Evolutionary conservation across 495 filamentous ascomycete species (phyloP).

Genomic region (Aeminium ludgeri): DNA sequence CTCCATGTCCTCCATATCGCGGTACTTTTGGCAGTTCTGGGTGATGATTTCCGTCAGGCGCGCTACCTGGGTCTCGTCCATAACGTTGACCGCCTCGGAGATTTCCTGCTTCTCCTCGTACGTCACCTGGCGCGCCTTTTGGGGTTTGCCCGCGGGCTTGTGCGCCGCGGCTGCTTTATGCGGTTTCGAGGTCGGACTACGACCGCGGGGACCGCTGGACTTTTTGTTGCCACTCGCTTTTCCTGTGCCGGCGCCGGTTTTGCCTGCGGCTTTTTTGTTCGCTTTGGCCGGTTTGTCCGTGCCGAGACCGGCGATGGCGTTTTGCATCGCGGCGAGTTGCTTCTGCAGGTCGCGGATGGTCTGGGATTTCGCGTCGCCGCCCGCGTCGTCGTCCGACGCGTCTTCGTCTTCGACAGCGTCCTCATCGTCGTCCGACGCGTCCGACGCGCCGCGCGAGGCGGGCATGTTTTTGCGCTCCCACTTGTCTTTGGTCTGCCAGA

Average conservation of each 20-base stretch:
- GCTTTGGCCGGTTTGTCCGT: conserved; percentile 30
- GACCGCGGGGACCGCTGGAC: too few relatives aligned
- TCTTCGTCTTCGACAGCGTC: conserved; percentile 51
- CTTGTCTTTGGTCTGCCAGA: conserved; percentile 55
- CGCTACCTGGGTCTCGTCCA: conserved; percentile 56
- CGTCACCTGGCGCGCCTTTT: conserved; percentile 29
- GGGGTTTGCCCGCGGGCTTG: conserved; percentile 12
- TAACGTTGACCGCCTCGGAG: conserved; percentile 56
- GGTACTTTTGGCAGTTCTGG: conserved; percentile 60
- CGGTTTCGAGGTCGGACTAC: conserved; percentile 3
- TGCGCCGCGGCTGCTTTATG: conserved; percentile 7
- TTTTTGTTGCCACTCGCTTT: too few relatives aligned
- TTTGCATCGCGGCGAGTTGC: conserved; percentile 42
- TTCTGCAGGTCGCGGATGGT: conserved; percentile 46
- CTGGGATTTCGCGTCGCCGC: conserved; percentile 34
- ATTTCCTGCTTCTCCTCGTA: conserved; percentile 74
- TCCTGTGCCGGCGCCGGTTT: conserved; percentile 23
- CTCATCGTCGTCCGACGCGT: conserved; percentile 34
- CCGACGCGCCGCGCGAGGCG: conserved; percentile 29
- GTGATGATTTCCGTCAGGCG: conserved; percentile 81
- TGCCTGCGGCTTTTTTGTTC: conserved; percentile 28
- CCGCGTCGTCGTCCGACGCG: conserved; percentile 48
- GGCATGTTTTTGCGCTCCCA: conserved; percentile 64
- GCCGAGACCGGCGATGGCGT: conserved; percentile 17
- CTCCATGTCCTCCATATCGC: conserved; percentile 72